A percentile compares a stretch with the other conserved stretches of the same genome.
phyloP scores from a whole-genome alignment of 129 eudicot species.

The Lactuca saligna region DNA sequence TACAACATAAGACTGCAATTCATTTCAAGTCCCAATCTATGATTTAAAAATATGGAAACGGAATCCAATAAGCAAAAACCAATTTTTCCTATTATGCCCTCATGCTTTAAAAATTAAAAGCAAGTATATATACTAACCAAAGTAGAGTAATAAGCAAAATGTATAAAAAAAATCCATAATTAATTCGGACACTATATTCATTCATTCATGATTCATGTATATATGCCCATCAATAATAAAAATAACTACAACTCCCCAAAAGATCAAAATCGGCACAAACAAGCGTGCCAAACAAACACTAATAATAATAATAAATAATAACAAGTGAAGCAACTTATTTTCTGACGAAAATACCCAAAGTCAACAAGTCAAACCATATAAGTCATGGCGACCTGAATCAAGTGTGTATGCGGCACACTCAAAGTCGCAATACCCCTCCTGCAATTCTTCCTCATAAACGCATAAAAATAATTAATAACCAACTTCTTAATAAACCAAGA shows the following conservation, averaged over 20 bases:
- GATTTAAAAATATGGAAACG: too few species aligned
- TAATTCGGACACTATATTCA: not conserved
- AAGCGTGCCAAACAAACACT: conserved; percentile 12
- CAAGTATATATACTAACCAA: not conserved
- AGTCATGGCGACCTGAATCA: conserved; percentile 90
- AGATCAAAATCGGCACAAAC: conserved; percentile 36
- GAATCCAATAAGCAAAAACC: not conserved
- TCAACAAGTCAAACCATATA: conserved; percentile 67
- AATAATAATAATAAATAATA: not conserved
- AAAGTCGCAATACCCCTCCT: conserved; percentile 84
- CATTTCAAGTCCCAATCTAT: too few species aligned
- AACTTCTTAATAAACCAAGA: conserved; percentile 93
- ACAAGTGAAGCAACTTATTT: conserved; percentile 22
- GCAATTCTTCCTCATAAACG: conserved; percentile 83
- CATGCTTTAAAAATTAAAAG: not conserved
- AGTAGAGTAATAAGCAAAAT: too few species aligned
- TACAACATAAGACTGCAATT: too few species aligned
- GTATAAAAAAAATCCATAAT: not conserved
- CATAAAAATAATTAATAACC: conserved; percentile 83
- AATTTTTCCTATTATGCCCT: not conserved
- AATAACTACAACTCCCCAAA: conserved; percentile 29
- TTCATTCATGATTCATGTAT: too few species aligned
- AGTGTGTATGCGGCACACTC: conserved; percentile 80
- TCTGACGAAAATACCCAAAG: conserved; percentile 1
- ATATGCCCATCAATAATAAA: conserved; percentile 10